Percentiles rank a stretch among this genome's conserved stretches.
Conservation (phyloP, 2,329 filamentous ascomycete genomes). For the Penicillium sclerotigenum region DNA sequence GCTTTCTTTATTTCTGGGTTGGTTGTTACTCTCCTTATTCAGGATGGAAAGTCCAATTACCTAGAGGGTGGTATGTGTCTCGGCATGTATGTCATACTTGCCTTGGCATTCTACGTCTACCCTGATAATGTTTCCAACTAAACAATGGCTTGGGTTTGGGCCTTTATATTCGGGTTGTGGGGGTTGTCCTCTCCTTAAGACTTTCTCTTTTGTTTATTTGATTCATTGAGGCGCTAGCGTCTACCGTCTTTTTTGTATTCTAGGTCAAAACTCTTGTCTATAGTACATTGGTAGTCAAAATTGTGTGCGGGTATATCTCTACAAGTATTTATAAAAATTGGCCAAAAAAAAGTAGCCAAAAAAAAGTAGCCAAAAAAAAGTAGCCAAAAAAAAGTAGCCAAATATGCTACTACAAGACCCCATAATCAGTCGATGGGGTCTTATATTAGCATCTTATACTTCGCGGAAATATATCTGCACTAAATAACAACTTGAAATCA, state of each 20-base stretch:
- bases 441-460: neutral
- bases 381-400: neutral
- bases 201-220: neutral
- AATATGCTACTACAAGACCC: too few relatives aligned
- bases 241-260: neutral
- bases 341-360: neutral
- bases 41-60: conserved; percentile 81
- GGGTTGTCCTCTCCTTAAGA: neutral
- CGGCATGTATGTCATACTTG: conserved; percentile 52
- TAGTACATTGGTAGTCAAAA: neutral
- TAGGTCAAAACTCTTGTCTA: neutral
- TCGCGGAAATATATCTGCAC: neutral
- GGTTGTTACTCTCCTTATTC: conserved; percentile 69
- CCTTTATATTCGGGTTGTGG: neutral
- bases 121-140: conserved; percentile 38
- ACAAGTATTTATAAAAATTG: neutral
- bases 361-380: neutral
- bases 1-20: conserved; percentile 72
- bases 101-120: conserved; percentile 50
- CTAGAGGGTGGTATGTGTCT: conserved; percentile 73
- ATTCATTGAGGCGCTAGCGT: neutral
- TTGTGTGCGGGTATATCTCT: neutral
- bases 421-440: neutral
- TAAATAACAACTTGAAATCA: neutral
- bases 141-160: neutral